A percentile compares a stretch with the other conserved stretches of the same genome.
phyloP scores from a whole-genome alignment of 2,329 filamentous ascomycete genomes.

The Lojkania enalia region DNA sequence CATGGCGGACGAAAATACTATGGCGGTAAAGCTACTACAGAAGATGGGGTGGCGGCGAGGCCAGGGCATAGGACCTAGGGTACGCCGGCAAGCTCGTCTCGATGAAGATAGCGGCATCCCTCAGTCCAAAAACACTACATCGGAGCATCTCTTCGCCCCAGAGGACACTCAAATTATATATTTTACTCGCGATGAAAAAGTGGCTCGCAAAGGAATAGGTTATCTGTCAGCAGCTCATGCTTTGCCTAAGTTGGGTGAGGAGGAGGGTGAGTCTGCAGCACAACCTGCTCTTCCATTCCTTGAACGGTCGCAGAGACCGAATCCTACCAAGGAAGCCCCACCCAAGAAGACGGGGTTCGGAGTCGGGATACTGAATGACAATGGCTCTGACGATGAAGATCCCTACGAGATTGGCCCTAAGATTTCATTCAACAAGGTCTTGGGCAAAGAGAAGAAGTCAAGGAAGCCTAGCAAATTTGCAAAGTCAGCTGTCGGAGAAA shows the following conservation, averaged over 20 bases:
- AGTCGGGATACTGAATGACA: slow-evolving; percentile 87
- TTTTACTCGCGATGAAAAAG: slow-evolving; percentile 63
- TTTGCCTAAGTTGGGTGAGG: slow-evolving; percentile 30
- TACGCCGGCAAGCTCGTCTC: slow-evolving; percentile 73
- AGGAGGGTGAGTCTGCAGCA: slow-evolving; percentile 17
- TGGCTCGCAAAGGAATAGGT: slow-evolving; percentile 69
- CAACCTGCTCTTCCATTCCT: slow-evolving; percentile 29
- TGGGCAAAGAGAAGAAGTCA: slow-evolving; percentile 81
- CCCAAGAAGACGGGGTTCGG: slow-evolving; percentile 76
- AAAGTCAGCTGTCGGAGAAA: slow-evolving; percentile 67
- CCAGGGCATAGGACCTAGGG: slow-evolving; percentile 87
- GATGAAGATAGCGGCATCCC: slow-evolving; percentile 52
- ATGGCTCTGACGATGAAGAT: slow-evolving; percentile 92
- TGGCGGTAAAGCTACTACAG: slow-evolving; percentile 81
- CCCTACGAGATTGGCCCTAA: slow-evolving; percentile 89
- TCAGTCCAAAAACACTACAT: slow-evolving; percentile 48
- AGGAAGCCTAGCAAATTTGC: slow-evolving; percentile 55
- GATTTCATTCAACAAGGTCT: slow-evolving; percentile 81
- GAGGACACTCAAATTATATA: slow-evolving; percentile 72
- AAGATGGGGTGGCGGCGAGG: slow-evolving; percentile 96
- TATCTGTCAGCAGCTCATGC: slow-evolving; percentile 64
- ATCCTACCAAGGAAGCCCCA: slow-evolving; percentile 39
- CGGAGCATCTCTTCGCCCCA: slow-evolving; percentile 76
- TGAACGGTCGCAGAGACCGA: slow-evolving; percentile 22
- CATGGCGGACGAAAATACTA: slow-evolving; percentile 73